Percentiles rank a stretch among this genome's conserved stretches.
These are phyloP conservation scores for Vitis amurensis DNA, from an alignment of 164 flowering plant species.

Conservation along the genomic window DNA sequence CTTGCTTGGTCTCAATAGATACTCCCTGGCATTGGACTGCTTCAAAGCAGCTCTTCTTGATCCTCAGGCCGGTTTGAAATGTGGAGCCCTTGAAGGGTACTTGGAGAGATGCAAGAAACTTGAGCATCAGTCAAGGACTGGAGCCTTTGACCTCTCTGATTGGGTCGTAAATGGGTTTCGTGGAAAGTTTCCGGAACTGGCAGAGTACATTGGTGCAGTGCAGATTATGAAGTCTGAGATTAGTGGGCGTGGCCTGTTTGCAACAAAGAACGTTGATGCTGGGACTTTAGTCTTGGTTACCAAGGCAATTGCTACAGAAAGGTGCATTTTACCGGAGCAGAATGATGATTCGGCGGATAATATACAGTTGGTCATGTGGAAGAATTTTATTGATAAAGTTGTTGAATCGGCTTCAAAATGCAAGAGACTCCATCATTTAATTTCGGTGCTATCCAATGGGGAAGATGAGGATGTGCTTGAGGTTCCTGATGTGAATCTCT, in stretches of 20 bases:
- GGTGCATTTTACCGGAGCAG: conserved; percentile 56
- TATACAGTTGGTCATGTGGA: conserved; percentile 85
- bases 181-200: conserved; percentile 66
- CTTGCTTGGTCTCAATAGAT: conserved; percentile 55
- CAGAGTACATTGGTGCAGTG: conserved; percentile 69
- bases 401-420: conserved; percentile 42
- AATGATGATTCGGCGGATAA: conserved; percentile 41
- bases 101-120: conserved; percentile 71
- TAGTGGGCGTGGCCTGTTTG: conserved; percentile 75
- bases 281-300: conserved; percentile 73
- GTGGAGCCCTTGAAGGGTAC: conserved; percentile 49
- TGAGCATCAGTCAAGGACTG: conserved; percentile 64
- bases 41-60: conserved; percentile 54
- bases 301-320: conserved; percentile 69
- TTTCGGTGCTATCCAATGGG: conserved; percentile 21
- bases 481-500: conserved; percentile 60
- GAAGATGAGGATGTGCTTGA: conserved; percentile 59
- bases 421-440: conserved; percentile 35
- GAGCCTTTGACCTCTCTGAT: conserved; percentile 76
- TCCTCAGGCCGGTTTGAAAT: conserved; percentile 38
- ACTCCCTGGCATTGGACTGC: conserved; percentile 57
- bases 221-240: conserved; percentile 60
- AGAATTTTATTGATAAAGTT: conserved; percentile 68
- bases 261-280: conserved; percentile 58
- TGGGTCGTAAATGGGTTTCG: conserved; percentile 69